Percentiles rank a stretch among this genome's conserved stretches.
Evolutionary conservation across 2,329 filamentous ascomycete species (phyloP).

Genomic region (Beauveria sp.): DNA sequence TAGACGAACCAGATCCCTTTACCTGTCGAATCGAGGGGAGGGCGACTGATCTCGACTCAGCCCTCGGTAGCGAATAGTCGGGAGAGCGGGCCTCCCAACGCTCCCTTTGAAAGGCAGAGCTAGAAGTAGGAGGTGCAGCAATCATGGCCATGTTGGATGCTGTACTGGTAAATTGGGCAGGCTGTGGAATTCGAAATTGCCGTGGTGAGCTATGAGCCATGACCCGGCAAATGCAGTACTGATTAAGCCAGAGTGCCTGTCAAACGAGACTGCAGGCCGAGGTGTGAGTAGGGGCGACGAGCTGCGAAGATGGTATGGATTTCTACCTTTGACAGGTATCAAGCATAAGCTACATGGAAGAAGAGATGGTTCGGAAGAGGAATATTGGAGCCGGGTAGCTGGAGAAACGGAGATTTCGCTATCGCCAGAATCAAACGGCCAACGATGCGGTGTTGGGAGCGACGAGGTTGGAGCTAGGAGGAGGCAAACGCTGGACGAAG

Average conservation of each 20-base stretch:
- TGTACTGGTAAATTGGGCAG: slow-evolving; percentile 18
- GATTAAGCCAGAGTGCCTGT: not conserved
- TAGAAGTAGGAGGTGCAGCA: slow-evolving; percentile 36
- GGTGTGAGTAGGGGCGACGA: not conserved
- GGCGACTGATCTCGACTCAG: slow-evolving; percentile 33
- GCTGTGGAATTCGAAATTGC: slow-evolving; percentile 22
- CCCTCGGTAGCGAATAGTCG: slow-evolving; percentile 27
- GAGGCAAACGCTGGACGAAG: not conserved
- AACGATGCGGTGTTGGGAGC: not conserved
- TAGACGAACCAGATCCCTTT: slow-evolving; percentile 11
- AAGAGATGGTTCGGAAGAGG: not conserved
- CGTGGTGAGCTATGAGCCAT: slow-evolving; percentile 36
- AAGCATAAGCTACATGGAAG: not conserved
- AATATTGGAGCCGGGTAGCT: not conserved
- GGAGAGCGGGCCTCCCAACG: slow-evolving; percentile 31
- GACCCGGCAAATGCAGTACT: slow-evolving; percentile 3
- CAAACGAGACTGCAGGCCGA: not conserved
- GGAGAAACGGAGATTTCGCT: not conserved
- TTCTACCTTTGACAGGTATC: slow-evolving; percentile 1
- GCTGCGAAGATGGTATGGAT: not conserved
- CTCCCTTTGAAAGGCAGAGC: slow-evolving; percentile 33
- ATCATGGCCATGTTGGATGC: slow-evolving; percentile 42
- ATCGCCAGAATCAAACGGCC: not conserved
- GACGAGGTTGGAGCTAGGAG: not conserved
- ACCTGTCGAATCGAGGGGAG: slow-evolving; percentile 49